A percentile compares a stretch with the other conserved stretches of the same genome.
These are phyloP conservation scores for Candida peoriensis DNA, from an alignment of 805 yeast genomes.

Conservation along the genomic window DNA sequence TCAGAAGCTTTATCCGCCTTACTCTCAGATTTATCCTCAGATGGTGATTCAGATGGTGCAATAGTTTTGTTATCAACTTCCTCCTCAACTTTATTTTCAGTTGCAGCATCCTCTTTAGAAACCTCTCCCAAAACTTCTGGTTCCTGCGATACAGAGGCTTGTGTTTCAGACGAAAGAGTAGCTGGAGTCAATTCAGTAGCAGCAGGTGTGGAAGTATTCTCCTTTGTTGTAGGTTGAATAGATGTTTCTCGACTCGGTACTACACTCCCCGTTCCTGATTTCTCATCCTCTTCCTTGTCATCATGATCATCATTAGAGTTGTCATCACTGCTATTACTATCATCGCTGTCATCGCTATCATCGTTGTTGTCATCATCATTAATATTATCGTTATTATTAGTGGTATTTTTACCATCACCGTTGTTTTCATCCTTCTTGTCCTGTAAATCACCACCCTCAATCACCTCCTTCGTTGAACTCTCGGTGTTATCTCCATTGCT, in stretches of 20 bases:
- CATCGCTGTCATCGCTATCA: slow-evolving; percentile 1
- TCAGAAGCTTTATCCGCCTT: too few species aligned
- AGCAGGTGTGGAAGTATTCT: not conserved
- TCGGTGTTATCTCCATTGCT: too few species aligned
- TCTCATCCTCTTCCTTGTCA: slow-evolving; percentile 8
- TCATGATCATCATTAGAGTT: slow-evolving; percentile 5
- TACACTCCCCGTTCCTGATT: slow-evolving; percentile 2
- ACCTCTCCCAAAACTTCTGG: too few species aligned
- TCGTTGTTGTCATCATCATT: slow-evolving; percentile 4
- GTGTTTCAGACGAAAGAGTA: not conserved
- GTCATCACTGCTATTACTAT: not conserved
- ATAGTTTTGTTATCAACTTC: not conserved
- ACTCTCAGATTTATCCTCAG: too few species aligned
- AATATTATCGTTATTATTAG: slow-evolving; percentile 1
- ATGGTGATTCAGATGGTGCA: not conserved
- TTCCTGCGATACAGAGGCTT: too few species aligned
- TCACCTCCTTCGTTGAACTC: not conserved
- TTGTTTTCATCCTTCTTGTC: not conserved
- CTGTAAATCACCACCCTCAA: not conserved
- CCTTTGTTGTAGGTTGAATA: slow-evolving; percentile 1
- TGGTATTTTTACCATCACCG: slow-evolving; percentile 1
- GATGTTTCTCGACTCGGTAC: slow-evolving; percentile 3
- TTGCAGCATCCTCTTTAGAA: too few species aligned
- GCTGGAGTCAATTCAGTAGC: too few species aligned
- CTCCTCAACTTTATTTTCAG: not conserved